A percentile compares a stretch with the other conserved stretches of the same genome.
phyloP scores from a whole-genome alignment of 352 stramenopile species.

The Phytophthora capsici region DNA sequence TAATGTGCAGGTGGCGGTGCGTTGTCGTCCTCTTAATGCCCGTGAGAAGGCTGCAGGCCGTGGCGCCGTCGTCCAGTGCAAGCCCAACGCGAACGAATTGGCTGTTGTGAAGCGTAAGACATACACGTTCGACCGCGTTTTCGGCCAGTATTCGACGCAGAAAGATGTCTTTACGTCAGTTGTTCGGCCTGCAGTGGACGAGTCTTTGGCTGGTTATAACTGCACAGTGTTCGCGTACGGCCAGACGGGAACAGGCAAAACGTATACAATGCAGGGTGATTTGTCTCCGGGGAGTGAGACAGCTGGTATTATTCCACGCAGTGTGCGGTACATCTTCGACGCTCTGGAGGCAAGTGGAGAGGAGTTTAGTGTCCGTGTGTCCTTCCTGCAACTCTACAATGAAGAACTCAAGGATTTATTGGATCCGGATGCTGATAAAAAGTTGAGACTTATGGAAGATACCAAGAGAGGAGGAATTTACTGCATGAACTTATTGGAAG shows the following conservation, averaged over 20 bases:
- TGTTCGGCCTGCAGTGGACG: slow-evolving; percentile 95
- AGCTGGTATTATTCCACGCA: slow-evolving; percentile 95
- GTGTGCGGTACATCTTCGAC: slow-evolving; percentile 96
- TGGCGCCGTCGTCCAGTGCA: slow-evolving; percentile 86
- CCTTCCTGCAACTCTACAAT: slow-evolving; percentile 99
- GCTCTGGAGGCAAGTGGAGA: slow-evolving; percentile 89
- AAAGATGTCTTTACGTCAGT: slow-evolving; percentile 96
- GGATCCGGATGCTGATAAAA: slow-evolving; percentile 77
- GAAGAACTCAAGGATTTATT: slow-evolving; percentile 97
- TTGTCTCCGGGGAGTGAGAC: slow-evolving; percentile 86
- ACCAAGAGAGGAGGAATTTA: slow-evolving; percentile 86
- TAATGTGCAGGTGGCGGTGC: slow-evolving; percentile 92
- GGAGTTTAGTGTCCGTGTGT: slow-evolving; percentile 95
- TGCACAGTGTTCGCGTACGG: slow-evolving; percentile 98
- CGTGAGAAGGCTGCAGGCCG: slow-evolving; percentile 84
- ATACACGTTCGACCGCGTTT: slow-evolving; percentile 94
- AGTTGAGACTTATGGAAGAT: slow-evolving; percentile 90
- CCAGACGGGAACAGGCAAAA: slow-evolving; percentile 98
- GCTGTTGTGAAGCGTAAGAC: slow-evolving; percentile 89
- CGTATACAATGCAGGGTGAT: slow-evolving; percentile 98
- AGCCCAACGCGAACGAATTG: slow-evolving; percentile 86
- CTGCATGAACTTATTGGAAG: slow-evolving; percentile 91
- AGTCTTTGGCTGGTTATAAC: slow-evolving; percentile 96
- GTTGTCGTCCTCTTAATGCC: slow-evolving; percentile 89
- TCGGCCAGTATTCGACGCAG: slow-evolving; percentile 96